Evolutionary conservation across 225 moss, liverwort and hornwort genomes (phyloP), one percentile per base, ranked within the genome.

Genomic region (Takakia lepidozioides): DNA sequence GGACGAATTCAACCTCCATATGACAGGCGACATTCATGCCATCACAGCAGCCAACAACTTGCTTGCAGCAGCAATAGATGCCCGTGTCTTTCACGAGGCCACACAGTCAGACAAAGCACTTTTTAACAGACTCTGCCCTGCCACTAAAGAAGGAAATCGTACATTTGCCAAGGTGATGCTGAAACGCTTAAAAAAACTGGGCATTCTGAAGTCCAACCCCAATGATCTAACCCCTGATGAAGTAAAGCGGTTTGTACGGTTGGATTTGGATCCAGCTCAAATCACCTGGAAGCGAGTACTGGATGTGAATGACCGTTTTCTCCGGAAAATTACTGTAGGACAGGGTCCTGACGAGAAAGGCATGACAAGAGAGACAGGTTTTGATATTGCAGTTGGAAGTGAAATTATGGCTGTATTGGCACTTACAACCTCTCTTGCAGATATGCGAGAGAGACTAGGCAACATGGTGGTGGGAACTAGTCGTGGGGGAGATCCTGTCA

Each of bases 11-110:
- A 95, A 95, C 54, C 84, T 95, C 11, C 93, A 95, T 38, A 69
- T 95, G 90, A 95, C 93, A 50, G 93, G 95, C 59, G 95, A 95
- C 54, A 95, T 95, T 13, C 95, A 95, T 61, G 95, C 95, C 57
- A 95, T 95, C 39, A 95, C 95, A 3, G 95, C 95, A 47, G 73
- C 87, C 49, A 95, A 95, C 70, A 95, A 95, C 62, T 73, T 95
- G 46, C 69, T 90, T 4, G 90, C 95, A 41, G 90, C 90, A 35
- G 95, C 95, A 26, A 95, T 95, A 27, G 95, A 95, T 53, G 84
- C 87, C 25, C 84, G 95, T 18, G 78, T 90, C 55, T 95, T 87
- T 57, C 95, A 95, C 38, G 95, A 95, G 77, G 19, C 90, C 18
- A 87, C 90, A 2, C 95, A 95, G 46, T 82, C 84, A 25, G 90